Evolutionary conservation across 2,329 filamentous ascomycete species (phyloP), one percentile per base, ranked within the genome.

Genomic region (Pseudogymnoascus sp.): DNA sequence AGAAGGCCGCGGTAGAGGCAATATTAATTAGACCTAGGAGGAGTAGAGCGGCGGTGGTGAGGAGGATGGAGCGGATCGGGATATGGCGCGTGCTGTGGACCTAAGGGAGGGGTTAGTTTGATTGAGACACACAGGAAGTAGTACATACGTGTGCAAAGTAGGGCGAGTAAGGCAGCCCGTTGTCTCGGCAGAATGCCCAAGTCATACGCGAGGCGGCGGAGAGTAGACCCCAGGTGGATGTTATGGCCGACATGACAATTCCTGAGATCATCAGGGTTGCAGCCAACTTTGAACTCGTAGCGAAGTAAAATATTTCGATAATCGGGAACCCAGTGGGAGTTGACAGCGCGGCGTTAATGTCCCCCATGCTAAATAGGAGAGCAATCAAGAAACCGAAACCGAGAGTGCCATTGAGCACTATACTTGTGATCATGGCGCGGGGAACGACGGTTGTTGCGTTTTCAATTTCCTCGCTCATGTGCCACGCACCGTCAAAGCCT

Each of bases 381-480:
- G 81, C 79, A 12, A 84, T 74, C n/a, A 84, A 68, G 75, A 85
- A 82, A n/a, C 78, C 74, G 49, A 84, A 81, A 0, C 83, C 83
- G 0, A 83, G 71, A 0, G 76, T 67, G 3, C 79, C 81, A 62
- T 84, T 84, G 59, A 84, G 72, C 0, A 76, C 64, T 0, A 83
- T 73, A 2, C 76, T 77, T 2, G 74, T 72, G 41, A 84, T 76
- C 64, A 85, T 78, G 0, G 80, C 78, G 5, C 75, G 74, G 0
- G 82, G 82, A 0, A 85, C 75, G 0, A 78, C 78, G 1, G 75
- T 70, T 1, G 80, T 76, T 0, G 82, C 78, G 61, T 83, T 76
- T 4, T 74, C 68, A 3, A 79, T 76, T 64, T 80, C 78, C 63
- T 81, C 78, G 0, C 73, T 72, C 77, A 79, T 76, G 60, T 63